phyloP scores from a whole-genome alignment of 169 alveolate genomes.

The Perkinsus chesapeaki region DNA sequence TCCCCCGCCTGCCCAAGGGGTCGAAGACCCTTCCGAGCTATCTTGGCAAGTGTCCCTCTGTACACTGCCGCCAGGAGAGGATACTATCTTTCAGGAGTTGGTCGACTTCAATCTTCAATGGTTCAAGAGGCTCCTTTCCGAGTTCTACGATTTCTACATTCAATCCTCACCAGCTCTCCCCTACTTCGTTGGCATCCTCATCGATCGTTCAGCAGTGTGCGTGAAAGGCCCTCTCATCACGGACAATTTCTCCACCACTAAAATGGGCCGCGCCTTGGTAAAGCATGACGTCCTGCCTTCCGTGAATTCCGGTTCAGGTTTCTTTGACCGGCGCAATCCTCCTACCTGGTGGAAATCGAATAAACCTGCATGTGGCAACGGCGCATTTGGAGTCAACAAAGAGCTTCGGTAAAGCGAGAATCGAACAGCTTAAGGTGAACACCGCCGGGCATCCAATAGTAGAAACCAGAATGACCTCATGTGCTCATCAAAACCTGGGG shows the following conservation, averaged over 20 bases:
- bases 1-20: background rate
- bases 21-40: too few species aligned
- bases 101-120: background rate
- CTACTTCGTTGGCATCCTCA: background rate
- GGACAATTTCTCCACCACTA: background rate
- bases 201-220: background rate
- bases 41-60: too few species aligned
- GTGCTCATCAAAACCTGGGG: too few species aligned
- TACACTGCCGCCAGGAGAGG: too few species aligned
- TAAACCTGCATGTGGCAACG: background rate
- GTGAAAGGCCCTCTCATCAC: background rate
- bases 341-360: background rate
- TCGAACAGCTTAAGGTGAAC: background rate
- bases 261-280: background rate
- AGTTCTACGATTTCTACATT: background rate
- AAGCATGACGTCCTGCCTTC: background rate
- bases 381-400: background rate
- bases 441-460: too few species aligned
- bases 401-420: background rate
- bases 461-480: too few species aligned
- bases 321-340: background rate
- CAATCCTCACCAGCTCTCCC: background rate
- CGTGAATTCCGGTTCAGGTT: background rate
- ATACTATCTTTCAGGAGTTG: background rate
- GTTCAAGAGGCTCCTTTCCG: background rate